phyloP scores from a whole-genome alignment of 257 asterid genomes.

The Przewalskia tangutica region DNA sequence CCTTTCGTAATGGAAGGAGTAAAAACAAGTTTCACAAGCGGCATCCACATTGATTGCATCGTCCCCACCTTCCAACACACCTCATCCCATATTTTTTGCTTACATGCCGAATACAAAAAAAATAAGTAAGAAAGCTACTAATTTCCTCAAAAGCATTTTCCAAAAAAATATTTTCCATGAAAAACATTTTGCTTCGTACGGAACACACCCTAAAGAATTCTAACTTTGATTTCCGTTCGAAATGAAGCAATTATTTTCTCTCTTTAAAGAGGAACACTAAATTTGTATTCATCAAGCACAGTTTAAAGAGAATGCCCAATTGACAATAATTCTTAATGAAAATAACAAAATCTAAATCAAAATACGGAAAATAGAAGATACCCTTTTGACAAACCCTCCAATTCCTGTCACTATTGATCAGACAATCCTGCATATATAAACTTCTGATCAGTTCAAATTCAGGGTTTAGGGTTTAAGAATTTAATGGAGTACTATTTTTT shows the following conservation, averaged over 20 bases:
- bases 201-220: not conserved
- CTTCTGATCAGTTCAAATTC: not conserved
- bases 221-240: not conserved
- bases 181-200: no score
- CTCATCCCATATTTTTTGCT: no score
- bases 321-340: not conserved
- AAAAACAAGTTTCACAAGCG: no score
- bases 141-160: no score
- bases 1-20: no score
- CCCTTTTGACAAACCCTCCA: conserved; percentile 79
- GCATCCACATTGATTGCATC: no score
- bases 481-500: not conserved
- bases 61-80: no score
- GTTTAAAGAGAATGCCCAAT: not conserved
- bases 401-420: conserved; percentile 40
- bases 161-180: no score
- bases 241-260: not conserved
- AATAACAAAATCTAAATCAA: not conserved
- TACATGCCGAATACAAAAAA: no score
- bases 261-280: not conserved
- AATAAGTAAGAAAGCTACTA: no score
- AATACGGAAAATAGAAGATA: not conserved
- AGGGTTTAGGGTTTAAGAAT: conserved; percentile 16
- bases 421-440: conserved; percentile 47
- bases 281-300: not conserved